A percentile compares a stretch with the other conserved stretches of the same genome.
Evolutionary conservation across 192 early-diverging fungal species (phyloP).

Genomic region (Ambispora gerdemannii): DNA sequence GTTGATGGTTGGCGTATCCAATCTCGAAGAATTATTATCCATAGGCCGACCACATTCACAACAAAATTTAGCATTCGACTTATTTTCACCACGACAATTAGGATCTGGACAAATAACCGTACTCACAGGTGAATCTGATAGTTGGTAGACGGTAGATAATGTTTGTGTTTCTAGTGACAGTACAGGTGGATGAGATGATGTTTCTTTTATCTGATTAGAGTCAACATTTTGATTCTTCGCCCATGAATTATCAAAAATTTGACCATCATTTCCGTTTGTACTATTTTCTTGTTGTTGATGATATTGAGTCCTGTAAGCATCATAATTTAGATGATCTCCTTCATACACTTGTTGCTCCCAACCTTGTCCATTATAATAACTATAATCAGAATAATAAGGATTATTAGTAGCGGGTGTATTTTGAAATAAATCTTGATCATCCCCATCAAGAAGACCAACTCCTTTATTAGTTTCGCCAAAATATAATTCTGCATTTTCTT

Average conservation of each 20-base stretch:
- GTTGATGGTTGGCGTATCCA: conserved; percentile 40
- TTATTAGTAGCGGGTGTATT: neutral
- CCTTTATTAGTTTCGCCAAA: conserved; percentile 8
- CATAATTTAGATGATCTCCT: neutral
- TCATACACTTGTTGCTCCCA: neutral
- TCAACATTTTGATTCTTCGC: neutral
- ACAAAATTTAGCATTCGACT: conserved; percentile 54
- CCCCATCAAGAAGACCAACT: neutral
- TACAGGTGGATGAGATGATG: neutral
- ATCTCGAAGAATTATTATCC: conserved; percentile 37
- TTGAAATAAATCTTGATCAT: conserved; percentile 17
- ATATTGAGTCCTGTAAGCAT: neutral
- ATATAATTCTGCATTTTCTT: neutral
- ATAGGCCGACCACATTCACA: conserved; percentile 58
- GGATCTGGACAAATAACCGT: conserved; percentile 44
- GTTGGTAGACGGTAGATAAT: neutral
- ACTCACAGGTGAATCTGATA: neutral
- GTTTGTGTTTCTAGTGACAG: neutral
- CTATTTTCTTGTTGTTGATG: neutral
- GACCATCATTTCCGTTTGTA: neutral
- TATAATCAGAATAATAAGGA: neutral
- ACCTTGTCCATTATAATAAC: neutral
- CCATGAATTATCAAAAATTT: neutral
- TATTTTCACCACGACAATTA: conserved; percentile 53
- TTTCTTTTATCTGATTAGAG: neutral